These are phyloP conservation scores for Cercospora sp. DNA, from an alignment of 2,329 filamentous ascomycete genomes.

Conservation along the genomic window DNA sequence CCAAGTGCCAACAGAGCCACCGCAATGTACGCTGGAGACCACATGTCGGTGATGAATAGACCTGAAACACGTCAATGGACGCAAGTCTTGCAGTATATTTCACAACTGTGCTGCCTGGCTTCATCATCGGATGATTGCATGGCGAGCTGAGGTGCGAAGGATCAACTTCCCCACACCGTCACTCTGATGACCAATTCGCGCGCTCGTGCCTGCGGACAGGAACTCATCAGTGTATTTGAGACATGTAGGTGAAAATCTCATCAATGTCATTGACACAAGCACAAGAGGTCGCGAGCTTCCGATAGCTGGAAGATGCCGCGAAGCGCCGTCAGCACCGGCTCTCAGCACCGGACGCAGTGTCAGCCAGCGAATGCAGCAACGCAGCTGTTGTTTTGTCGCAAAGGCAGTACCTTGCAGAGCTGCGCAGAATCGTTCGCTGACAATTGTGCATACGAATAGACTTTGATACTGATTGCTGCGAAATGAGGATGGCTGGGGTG, in stretches of 20 bases:
- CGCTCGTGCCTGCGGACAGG: no score
- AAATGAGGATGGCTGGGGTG: slow-evolving; percentile 2
- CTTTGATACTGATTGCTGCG: background rate
- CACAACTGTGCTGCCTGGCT: background rate
- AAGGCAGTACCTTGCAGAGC: background rate
- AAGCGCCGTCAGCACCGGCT: background rate
- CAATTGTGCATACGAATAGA: background rate
- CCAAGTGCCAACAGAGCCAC: background rate
- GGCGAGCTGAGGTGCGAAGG: background rate
- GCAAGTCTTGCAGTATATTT: background rate
- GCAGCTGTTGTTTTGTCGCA: background rate
- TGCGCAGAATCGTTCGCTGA: background rate
- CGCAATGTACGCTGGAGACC: background rate
- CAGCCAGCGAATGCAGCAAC: background rate
- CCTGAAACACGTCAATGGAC: no score
- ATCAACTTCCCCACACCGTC: background rate
- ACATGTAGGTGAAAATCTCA: no score
- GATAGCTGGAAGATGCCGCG: background rate
- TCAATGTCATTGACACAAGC: background rate
- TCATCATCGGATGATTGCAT: background rate
- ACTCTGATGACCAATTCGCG: background rate
- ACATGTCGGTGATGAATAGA: background rate
- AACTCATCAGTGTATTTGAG: background rate
- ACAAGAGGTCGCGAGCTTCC: background rate
- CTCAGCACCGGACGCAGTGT: background rate